Conservation (phyloP, 495 filamentous ascomycete genomes). For the Podospora conica region DNA sequence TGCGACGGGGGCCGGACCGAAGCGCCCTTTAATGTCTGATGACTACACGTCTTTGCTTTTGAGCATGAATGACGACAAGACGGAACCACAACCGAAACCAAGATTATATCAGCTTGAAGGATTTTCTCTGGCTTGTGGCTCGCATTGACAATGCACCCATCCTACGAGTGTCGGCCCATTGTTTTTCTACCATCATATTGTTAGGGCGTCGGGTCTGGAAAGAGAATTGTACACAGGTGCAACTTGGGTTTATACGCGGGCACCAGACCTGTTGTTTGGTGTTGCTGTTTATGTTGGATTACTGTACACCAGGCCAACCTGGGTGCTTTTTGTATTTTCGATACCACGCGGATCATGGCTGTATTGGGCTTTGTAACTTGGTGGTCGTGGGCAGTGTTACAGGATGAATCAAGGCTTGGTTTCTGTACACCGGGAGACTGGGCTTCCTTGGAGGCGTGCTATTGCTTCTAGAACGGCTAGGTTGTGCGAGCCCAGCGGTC, state of each 20-base stretch:
- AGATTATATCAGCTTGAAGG: neutral
- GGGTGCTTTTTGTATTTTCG: neutral
- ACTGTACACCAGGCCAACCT: neutral
- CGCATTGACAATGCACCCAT: neutral
- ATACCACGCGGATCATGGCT: neutral
- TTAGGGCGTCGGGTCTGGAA: neutral
- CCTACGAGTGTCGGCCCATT: neutral
- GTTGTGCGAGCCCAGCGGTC: neutral
- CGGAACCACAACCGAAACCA: neutral
- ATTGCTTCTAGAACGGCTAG: neutral
- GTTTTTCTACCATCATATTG: neutral
- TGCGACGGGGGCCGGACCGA: neutral
- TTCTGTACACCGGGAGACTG: neutral
- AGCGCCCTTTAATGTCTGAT: slow-evolving; percentile 1
- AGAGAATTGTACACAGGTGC: neutral
- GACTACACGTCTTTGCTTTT: slow-evolving; percentile 1
- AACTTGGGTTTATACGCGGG: neutral
- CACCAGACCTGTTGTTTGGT: neutral
- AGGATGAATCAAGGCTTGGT: neutral
- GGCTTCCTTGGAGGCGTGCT: neutral
- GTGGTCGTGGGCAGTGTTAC: neutral
- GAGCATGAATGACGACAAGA: neutral
- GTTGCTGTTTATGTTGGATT: neutral
- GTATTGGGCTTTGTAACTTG: neutral
- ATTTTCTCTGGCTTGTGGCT: neutral